Base-by-base conservation (phyloP, 805 yeast species). In the Kluyveromyces nonfermentans region DNA sequence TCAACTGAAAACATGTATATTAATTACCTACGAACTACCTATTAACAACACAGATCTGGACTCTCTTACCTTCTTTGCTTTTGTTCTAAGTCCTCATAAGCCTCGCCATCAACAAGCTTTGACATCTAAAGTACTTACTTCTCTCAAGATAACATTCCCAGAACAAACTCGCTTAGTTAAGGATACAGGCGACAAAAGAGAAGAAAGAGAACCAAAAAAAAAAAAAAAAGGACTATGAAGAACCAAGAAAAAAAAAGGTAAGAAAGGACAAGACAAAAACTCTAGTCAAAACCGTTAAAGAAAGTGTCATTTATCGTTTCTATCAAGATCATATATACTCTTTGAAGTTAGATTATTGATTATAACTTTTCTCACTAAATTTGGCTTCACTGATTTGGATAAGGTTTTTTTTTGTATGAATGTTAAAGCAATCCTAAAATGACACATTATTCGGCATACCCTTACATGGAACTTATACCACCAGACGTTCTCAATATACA, bases 401-500 rank as follows among this genome's bases (percentile, higher is more conserved):
- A 33, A 15, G 20, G 35, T n/a, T n/a, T 16, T 18, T 18, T 33
- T 33, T 33, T n/a, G 10, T n/a, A 9, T 33, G 35, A 14, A 33
- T 33, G 19, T 7, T 33, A 33, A 16, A 33, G 35, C 35, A 33
- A 33, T 16, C 35, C 17, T 25, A 33, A 33, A 31, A 38, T 38
- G 41, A 31, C 41, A 38, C 41, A 38, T 38, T 38, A 38, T 31
- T 12, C 41, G 22, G 34, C 22, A 14, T 19, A 38, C 31, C 41
- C 41, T 6, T 38, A 38, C 18, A 38, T 38, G 41, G 41, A 38
- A 22, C 34, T 38, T 19, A 28, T 38, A 22, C 34, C 41, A 28
- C 41, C 41, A 4, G 41, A 38, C 22, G 14, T 38, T 16, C 30
- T 38, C 16, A 38, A 21, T 18, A 43, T 45, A 21, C 41, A 46